Conservation (phyloP, 768 basidiomycete species). For the Termitomyces titanicus region DNA sequence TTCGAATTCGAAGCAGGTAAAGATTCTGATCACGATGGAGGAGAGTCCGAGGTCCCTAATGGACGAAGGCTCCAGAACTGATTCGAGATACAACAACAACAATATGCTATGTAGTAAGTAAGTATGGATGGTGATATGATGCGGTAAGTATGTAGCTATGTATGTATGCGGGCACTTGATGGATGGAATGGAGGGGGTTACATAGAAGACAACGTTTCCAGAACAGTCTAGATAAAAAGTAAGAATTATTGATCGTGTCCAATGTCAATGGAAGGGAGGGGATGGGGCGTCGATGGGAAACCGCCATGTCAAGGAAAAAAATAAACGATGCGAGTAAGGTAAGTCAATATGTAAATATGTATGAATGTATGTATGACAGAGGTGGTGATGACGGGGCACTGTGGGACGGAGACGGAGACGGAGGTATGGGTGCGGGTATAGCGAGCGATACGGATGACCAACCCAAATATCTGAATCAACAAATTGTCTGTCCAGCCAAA, state of each 20-base stretch:
- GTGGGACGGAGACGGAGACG: no score
- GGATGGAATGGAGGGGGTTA: no score
- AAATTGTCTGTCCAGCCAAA: no score
- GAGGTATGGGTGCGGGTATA: no score
- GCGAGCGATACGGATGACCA: no score
- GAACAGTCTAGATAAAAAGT: not conserved
- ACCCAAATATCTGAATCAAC: no score
- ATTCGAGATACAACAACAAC: not conserved
- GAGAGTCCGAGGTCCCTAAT: conserved; percentile 1
- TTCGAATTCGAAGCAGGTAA: no score
- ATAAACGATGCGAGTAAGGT: not conserved
- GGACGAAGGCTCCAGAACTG: not conserved
- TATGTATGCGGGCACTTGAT: not conserved
- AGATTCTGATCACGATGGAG: not conserved
- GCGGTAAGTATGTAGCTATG: not conserved
- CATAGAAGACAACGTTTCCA: no score
- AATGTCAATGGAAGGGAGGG: not conserved
- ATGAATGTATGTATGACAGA: no score
- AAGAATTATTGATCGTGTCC: not conserved
- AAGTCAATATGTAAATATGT: not conserved
- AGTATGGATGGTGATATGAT: no score
- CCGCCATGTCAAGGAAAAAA: not conserved
- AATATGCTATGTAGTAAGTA: not conserved
- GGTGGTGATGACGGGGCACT: no score
- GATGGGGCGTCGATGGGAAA: not conserved